phyloP scores from a whole-genome alignment of 345 rosid genomes.

The Pugionium cornutum region DNA sequence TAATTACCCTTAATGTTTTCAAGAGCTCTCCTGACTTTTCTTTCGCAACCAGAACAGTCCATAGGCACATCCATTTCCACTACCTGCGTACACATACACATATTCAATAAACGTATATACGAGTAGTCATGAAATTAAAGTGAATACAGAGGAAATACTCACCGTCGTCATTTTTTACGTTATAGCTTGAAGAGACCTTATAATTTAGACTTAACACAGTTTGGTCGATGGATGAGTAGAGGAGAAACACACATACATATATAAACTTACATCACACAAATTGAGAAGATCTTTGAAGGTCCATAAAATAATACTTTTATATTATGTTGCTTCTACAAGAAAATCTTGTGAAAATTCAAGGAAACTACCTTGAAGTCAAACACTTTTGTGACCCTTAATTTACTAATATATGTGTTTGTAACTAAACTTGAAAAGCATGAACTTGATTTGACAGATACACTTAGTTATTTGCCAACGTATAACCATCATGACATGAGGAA shows the following conservation, averaged over 20 bases:
- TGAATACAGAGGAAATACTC: constrained; percentile 22
- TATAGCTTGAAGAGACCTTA: neutral
- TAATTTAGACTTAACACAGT: neutral
- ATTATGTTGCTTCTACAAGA: constrained; percentile 25
- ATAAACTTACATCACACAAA: constrained; percentile 11
- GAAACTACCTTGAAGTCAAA: too few relatives aligned
- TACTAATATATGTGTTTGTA: too few relatives aligned
- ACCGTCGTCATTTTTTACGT: constrained; percentile 41
- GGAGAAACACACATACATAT: neutral
- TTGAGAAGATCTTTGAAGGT: constrained; percentile 18
- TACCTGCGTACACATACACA: constrained; percentile 43
- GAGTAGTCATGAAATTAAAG: neutral
- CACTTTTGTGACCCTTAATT: too few relatives aligned
- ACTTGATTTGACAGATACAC: constrained; percentile 16
- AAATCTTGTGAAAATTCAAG: too few relatives aligned
- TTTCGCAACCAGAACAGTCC: constrained; percentile 75
- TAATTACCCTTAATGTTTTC: constrained; percentile 57
- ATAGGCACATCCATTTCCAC: constrained; percentile 68
- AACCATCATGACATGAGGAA: constrained; percentile 8
- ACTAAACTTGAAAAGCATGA: constrained; percentile 17
- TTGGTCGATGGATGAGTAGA: too few relatives aligned
- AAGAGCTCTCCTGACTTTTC: constrained; percentile 60
- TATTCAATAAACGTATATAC: neutral
- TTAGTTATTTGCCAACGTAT: constrained; percentile 22
- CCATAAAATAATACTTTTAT: constrained; percentile 25